phyloP scores from a whole-genome alignment of 2,329 filamentous ascomycete species.

The Pseudogymnoascus sp. region DNA sequence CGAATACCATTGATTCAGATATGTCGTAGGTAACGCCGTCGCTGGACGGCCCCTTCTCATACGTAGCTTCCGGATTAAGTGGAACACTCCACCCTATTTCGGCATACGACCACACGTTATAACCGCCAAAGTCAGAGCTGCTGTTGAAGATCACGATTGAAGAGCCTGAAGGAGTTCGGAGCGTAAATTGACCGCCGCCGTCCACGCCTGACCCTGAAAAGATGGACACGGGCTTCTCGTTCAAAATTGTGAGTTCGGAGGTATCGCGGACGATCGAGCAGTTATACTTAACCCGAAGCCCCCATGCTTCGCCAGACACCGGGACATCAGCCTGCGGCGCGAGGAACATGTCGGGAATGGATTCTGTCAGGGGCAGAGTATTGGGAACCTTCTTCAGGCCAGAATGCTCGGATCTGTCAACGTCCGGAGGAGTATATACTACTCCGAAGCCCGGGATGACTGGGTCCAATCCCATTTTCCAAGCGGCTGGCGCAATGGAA shows the following conservation, averaged over 20 bases:
- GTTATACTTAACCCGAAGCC: not conserved
- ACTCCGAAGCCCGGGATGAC: not conserved
- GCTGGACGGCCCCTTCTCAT: not conserved
- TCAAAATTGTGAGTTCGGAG: constrained; percentile 3
- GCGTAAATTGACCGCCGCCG: too few species aligned
- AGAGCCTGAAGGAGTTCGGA: not conserved
- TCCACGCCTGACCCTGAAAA: too few species aligned
- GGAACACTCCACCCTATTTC: not conserved
- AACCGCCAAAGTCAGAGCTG: too few species aligned
- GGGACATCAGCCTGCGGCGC: constrained; percentile 2
- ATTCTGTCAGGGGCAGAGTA: not conserved
- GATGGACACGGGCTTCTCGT: not conserved
- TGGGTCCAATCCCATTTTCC: not conserved
- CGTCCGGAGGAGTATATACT: not conserved
- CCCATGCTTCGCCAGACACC: constrained; percentile 1
- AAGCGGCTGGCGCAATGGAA: not conserved
- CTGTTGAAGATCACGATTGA: not conserved
- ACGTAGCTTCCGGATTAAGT: not conserved
- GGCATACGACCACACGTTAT: not conserved
- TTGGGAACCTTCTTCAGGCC: not conserved
- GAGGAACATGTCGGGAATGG: not conserved
- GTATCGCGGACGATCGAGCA: not conserved
- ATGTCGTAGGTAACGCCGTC: not conserved
- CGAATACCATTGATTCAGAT: not conserved
- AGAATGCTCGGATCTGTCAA: not conserved